These are phyloP conservation scores for Hemileccinum hortonii DNA, from an alignment of 1,284 basidiomycete genomes.

Conservation along the genomic window DNA sequence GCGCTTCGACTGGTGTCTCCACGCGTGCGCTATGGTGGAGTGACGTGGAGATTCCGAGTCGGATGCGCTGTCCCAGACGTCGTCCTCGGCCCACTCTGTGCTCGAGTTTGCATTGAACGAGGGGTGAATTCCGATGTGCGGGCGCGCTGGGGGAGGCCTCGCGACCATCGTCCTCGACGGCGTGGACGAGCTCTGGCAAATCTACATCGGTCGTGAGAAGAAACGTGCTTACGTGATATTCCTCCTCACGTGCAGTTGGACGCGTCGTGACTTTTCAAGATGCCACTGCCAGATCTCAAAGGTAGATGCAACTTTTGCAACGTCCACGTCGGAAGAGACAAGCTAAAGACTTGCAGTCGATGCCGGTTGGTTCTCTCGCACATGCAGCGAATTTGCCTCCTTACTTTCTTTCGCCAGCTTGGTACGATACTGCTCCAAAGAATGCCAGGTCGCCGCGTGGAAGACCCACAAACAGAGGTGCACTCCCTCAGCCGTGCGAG, in stretches of 20 bases:
- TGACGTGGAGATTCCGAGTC: conserved; percentile 72
- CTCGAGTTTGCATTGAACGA: conserved; percentile 49
- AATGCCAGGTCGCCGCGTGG: conserved; percentile 31
- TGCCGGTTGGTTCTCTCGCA: conserved; percentile 27
- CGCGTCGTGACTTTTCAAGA: not conserved
- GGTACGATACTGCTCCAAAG: conserved; percentile 32
- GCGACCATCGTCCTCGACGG: conserved; percentile 51
- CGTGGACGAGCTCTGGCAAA: conserved; percentile 1
- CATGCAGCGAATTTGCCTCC: not conserved
- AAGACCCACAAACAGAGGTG: conserved; percentile 30
- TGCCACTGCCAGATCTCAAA: conserved; percentile 18
- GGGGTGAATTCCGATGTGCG: conserved; percentile 67
- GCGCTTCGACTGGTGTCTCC: conserved; percentile 39
- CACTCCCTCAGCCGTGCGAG: conserved; percentile 7
- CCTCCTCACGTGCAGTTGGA: not conserved
- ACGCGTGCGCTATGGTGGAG: conserved; percentile 47
- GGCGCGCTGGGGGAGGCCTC: conserved; percentile 71
- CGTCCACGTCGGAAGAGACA: conserved; percentile 24
- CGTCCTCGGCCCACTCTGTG: conserved; percentile 77
- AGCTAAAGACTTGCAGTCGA: conserved; percentile 29
- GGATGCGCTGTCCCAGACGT: conserved; percentile 86
- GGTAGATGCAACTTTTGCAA: conserved; percentile 31
- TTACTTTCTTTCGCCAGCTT: conserved; percentile 9
- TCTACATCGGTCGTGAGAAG: conserved; percentile 15
- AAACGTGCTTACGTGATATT: not conserved